Evolutionary conservation across 805 yeast species (phyloP).

Genomic region (Kazachstania psychrophila): DNA sequence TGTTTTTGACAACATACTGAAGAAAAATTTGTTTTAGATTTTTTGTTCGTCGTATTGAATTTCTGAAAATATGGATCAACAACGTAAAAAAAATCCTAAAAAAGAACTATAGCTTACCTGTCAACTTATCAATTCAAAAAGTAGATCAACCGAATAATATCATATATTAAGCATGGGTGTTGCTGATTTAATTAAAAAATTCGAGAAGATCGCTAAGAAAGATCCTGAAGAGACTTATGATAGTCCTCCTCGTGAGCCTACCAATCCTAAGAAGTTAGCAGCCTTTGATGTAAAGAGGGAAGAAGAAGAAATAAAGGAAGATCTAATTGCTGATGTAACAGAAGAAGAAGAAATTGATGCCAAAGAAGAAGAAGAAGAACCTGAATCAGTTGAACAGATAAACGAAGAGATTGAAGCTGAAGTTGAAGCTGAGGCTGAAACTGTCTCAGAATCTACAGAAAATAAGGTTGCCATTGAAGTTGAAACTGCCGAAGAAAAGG

Average conservation of each 20-base stretch:
- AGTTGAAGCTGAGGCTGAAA: constrained; percentile 1
- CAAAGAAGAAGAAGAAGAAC: constrained; percentile 2
- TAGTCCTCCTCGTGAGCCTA: not conserved
- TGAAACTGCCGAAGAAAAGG: constrained; percentile 2
- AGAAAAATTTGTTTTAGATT: too few species aligned
- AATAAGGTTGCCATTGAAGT: not conserved
- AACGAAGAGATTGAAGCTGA: constrained; percentile 2
- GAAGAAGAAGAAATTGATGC: constrained; percentile 7
- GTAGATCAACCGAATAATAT: too few species aligned
- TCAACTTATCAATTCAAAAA: not conserved
- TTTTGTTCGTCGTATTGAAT: too few species aligned
- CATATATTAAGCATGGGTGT: constrained; percentile 27
- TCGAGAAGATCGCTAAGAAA: constrained; percentile 23
- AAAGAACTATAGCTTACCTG: too few species aligned
- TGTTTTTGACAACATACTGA: too few species aligned
- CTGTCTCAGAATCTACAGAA: constrained; percentile 7
- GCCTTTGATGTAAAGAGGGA: constrained; percentile 1
- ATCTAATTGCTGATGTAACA: constrained; percentile 1
- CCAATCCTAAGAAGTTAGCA: not conserved
- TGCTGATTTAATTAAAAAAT: constrained; percentile 31
- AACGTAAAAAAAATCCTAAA: too few species aligned
- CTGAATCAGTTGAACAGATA: constrained; percentile 2
- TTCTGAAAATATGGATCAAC: too few species aligned
- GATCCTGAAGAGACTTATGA: constrained; percentile 5
- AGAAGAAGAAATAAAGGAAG: constrained; percentile 5